phyloP scores from a whole-genome alignment of 257 asterid genomes.

The Solanum dulcamara region DNA sequence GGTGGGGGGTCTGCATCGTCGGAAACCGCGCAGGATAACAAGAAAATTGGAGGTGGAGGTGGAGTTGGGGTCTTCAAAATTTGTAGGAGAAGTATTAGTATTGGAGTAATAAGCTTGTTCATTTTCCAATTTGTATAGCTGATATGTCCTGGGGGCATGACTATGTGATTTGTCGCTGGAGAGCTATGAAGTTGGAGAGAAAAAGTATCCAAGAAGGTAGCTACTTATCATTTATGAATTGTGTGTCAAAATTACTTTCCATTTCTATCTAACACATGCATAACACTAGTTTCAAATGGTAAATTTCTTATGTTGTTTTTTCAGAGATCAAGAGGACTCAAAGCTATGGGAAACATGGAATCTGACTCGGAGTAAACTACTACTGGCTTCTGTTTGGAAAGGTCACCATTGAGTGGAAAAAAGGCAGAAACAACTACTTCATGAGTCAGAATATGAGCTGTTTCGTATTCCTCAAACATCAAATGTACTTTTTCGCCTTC shows the following conservation, averaged over 20 bases:
- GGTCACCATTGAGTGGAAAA: neutral
- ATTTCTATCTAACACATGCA: too few relatives aligned
- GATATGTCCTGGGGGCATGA: slow-evolving; percentile 44
- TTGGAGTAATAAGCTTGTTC: neutral
- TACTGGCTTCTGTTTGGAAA: neutral
- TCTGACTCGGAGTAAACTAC: slow-evolving; percentile 33
- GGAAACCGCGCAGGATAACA: slow-evolving; percentile 45
- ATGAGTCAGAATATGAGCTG: neutral
- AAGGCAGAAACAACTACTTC: neutral
- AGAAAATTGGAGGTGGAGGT: slow-evolving; percentile 17
- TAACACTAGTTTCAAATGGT: neutral
- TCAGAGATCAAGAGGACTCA: slow-evolving; percentile 47
- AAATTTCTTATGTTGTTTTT: neutral
- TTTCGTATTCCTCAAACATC: neutral
- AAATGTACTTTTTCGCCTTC: neutral
- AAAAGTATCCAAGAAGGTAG: slow-evolving; percentile 41
- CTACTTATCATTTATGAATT: neutral
- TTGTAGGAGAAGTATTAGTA: too few relatives aligned
- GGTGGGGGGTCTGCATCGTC: slow-evolving; percentile 74
- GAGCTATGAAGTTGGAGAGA: slow-evolving; percentile 41
- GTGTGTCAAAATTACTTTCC: neutral
- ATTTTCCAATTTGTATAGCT: slow-evolving; percentile 7
- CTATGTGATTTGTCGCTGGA: slow-evolving; percentile 37
- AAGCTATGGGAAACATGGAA: slow-evolving; percentile 43
- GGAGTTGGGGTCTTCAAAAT: slow-evolving; percentile 45